Evolutionary conservation across 2,329 filamentous ascomycete genomes (phyloP).

Genomic region (Aurifilum marmelostoma): DNA sequence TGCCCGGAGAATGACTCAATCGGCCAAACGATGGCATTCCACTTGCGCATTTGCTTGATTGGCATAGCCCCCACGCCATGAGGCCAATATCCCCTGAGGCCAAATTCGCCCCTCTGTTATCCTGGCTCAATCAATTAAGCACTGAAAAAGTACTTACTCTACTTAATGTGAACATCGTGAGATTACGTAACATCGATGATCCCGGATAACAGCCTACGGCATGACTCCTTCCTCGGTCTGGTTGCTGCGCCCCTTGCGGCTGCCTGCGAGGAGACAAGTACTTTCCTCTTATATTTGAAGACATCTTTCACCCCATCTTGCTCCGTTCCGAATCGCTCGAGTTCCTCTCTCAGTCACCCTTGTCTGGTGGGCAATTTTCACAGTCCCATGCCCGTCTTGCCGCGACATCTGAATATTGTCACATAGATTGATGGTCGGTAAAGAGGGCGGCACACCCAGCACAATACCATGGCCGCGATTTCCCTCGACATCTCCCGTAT

Average conservation of each 20-base stretch:
- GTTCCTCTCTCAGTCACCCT: background rate
- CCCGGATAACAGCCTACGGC: background rate
- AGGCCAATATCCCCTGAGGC: too few species aligned
- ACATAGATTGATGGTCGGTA: background rate
- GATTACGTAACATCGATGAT: background rate
- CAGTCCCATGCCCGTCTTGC: background rate
- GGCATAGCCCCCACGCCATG: too few species aligned
- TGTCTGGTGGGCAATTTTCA: background rate
- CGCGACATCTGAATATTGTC: background rate
- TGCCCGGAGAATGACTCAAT: too few species aligned
- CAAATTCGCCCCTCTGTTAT: too few species aligned
- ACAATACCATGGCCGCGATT: background rate
- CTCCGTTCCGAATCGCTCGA: background rate
- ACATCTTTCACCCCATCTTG: too few species aligned
- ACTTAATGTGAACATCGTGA: background rate
- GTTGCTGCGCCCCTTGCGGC: background rate
- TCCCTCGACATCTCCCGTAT: conserved; percentile 8
- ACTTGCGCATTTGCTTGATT: too few species aligned
- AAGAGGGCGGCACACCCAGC: background rate
- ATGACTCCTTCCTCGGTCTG: background rate
- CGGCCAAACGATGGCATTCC: too few species aligned
- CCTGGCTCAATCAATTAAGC: too few species aligned
- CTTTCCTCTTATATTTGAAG: background rate
- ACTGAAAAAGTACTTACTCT: too few species aligned
- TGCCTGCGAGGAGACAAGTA: background rate